phyloP scores from a whole-genome alignment of 2,329 filamentous ascomycete species.

The Fusarium longipes region DNA sequence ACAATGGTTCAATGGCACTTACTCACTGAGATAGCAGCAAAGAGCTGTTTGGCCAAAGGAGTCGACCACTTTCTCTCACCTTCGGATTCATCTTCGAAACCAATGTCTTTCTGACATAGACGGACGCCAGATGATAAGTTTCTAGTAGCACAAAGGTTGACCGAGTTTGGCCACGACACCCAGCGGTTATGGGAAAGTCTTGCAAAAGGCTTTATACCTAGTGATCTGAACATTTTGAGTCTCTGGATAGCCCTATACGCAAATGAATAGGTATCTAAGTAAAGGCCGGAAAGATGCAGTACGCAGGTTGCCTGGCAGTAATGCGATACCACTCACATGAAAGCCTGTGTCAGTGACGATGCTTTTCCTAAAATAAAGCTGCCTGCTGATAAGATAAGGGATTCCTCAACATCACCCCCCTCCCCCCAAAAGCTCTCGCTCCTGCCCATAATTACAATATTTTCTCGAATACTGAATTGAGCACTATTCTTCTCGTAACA shows the following conservation, averaged over 20 bases:
- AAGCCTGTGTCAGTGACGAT: conserved; percentile 26
- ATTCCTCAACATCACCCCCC: conserved; percentile 4
- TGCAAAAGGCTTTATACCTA: conserved; percentile 18
- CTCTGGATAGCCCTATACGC: not conserved
- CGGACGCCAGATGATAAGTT: conserved; percentile 44
- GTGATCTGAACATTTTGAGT: conserved; percentile 36
- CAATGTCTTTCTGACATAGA: conserved; percentile 25
- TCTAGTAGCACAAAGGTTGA: conserved; percentile 27
- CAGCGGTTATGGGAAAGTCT: conserved; percentile 28
- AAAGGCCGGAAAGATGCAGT: not conserved
- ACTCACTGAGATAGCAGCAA: conserved; percentile 82
- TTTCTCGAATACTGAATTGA: not conserved
- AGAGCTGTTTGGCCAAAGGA: conserved; percentile 86
- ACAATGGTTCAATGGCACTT: too few species aligned
- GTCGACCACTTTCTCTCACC: conserved; percentile 84
- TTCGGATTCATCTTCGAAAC: conserved; percentile 36
- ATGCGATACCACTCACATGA: conserved; percentile 23
- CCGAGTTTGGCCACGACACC: conserved; percentile 13
- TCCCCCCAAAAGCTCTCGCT: not conserved
- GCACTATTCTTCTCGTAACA: too few species aligned
- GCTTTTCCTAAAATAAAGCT: conserved; percentile 23
- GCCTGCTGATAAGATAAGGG: conserved; percentile 44
- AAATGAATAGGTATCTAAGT: not conserved
- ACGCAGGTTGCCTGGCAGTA: conserved; percentile 5
- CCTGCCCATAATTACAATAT: conserved; percentile 11